These are phyloP conservation scores for Odontarrhena argentea DNA, from an alignment of 345 rosid genomes.

Conservation along the genomic window DNA sequence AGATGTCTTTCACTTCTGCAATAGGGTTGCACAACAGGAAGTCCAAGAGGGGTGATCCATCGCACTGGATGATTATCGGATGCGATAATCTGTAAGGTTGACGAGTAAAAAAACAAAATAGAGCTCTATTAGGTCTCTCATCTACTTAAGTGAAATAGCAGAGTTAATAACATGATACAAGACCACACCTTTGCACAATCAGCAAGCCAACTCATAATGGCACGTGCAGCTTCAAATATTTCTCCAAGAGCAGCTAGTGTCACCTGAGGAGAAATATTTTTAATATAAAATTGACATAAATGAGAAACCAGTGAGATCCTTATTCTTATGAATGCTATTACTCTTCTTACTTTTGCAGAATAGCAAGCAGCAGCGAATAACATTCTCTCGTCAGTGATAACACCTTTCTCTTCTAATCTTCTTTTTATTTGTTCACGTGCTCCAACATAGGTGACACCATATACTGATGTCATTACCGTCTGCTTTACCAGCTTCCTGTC, in stretches of 20 bases:
- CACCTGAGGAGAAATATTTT: conserved; percentile 51
- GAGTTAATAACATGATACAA: neutral
- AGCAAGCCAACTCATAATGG: conserved; percentile 95
- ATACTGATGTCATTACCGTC: conserved; percentile 99
- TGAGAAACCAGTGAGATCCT: neutral
- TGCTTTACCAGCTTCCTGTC: conserved; percentile 94
- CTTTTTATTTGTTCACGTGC: conserved; percentile 97
- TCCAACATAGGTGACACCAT: conserved; percentile 96
- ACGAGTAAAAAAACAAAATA: neutral
- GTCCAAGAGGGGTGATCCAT: conserved; percentile 97
- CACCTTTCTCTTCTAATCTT: conserved; percentile 91
- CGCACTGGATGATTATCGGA: conserved; percentile 80
- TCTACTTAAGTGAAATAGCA: neutral
- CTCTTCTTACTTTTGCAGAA: conserved; percentile 80
- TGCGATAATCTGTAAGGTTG: conserved; percentile 65
- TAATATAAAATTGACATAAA: neutral
- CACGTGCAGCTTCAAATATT: conserved; percentile 92
- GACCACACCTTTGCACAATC: conserved; percentile 83
- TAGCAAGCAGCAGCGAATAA: conserved; percentile 84
- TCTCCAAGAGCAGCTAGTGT: conserved; percentile 89
- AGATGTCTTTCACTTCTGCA: conserved; percentile 73
- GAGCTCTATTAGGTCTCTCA: conserved; percentile 6
- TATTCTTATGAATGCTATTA: neutral
- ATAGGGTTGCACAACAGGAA: conserved; percentile 97
- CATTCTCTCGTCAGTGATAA: conserved; percentile 75